These are phyloP conservation scores for Linnemannia schmuckeri DNA, from an alignment of 192 early-diverging fungal species.

Conservation along the genomic window DNA sequence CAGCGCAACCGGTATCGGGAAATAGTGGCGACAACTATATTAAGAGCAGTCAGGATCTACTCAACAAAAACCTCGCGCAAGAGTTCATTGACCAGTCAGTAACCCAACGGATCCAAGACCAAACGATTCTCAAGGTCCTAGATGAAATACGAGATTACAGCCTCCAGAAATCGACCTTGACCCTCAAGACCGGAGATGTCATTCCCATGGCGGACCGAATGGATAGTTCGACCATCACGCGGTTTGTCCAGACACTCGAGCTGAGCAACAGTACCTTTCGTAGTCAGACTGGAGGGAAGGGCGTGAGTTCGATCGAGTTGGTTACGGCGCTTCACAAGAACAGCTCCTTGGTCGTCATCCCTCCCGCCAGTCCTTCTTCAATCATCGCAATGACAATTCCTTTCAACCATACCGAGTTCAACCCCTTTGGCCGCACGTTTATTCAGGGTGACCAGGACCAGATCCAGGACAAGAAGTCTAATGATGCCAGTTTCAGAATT, in stretches of 20 bases:
- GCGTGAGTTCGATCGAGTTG: neutral
- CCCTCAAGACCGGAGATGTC: slow-evolving; percentile 1
- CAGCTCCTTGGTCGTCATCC: slow-evolving; percentile 5
- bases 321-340: slow-evolving; percentile 7
- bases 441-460: neutral
- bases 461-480: slow-evolving; percentile 3
- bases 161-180: neutral
- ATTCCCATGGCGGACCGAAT: slow-evolving; percentile 3
- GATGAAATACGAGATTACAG: slow-evolving; percentile 8
- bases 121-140: neutral
- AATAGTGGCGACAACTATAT: neutral
- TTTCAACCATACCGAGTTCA: neutral
- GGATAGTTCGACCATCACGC: neutral
- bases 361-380: neutral
- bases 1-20: neutral
- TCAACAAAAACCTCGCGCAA: slow-evolving; percentile 3
- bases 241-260: slow-evolving; percentile 7
- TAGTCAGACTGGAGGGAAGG: too few relatives aligned
- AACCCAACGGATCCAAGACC: slow-evolving; percentile 18
- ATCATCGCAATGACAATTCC: neutral
- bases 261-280: neutral
- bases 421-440: neutral
- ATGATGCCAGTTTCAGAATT: neutral
- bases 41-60: neutral
- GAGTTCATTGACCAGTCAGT: neutral